Evolutionary conservation across 1,284 basidiomycete species (phyloP), one percentile per base, ranked within the genome.

Genomic region (Blastosporella zonata): DNA sequence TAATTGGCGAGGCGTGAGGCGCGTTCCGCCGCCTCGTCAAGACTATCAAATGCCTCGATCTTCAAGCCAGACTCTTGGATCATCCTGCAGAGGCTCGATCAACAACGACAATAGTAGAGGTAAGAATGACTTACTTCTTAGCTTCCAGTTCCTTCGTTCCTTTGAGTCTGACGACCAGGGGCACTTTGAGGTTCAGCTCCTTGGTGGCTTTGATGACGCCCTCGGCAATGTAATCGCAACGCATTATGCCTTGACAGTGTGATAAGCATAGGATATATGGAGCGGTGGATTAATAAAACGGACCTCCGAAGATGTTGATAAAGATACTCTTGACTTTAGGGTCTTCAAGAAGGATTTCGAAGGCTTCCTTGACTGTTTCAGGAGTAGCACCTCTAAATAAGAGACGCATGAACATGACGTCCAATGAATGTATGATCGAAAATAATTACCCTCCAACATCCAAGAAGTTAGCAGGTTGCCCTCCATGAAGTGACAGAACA

Each of bases 281-380:
- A 37, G 15, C 5, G 22, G 9, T 15, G 20, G 9, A 37, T n/a
- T n/a, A 22, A 21, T 17, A 6, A 7, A 27, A 49, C 71, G 25
- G 61, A 79, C 86, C 88, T 59, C 88, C 88, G 61, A 91, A 95
- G 68, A 96, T 94, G 77, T 99, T 99, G 72, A 99, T 97, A 71
- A 99, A 98, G 66, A 99, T 99, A 51, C 91, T 92, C 78, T 95
- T 95, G 61, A 99, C 96, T 64, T 93, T 89, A 55, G 87, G 84
- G 62, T 97, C 93, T 51, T 83, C 74, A 36, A 97, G 77, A 34
- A 99, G 79, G 56, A 99, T 90, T 71, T 98, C 94, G 63, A 99
- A 99, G 2, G 97, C 97, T 72, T 96, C 97, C 80, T 99, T 99
- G 60, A 99, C 97, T 8, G 96, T 97, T 62, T 97, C 92, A 28